Conservation (phyloP, 169 alveolate species). For the Plasmodium vinckei region DNA sequence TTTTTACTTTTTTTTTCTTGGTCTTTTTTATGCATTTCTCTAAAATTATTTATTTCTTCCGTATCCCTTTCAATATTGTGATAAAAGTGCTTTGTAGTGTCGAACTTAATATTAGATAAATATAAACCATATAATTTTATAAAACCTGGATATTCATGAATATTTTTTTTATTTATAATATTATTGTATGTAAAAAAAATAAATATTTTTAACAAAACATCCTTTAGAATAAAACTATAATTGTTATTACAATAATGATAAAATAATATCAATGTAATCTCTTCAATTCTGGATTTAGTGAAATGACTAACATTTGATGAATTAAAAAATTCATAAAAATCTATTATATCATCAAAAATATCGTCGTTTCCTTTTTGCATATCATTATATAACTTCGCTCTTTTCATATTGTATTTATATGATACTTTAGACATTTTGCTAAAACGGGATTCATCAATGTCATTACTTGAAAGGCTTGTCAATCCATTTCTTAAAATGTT, state of each 20-base stretch:
- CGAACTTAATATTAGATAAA: conserved; percentile 3
- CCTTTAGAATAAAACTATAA: conserved; percentile 4
- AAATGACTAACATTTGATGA: not conserved
- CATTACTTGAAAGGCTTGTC: conserved; percentile 12
- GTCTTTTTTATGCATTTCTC: not conserved
- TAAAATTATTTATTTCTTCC: not conserved
- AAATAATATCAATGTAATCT: conserved; percentile 38
- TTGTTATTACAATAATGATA: conserved; percentile 26
- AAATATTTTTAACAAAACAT: conserved; percentile 18
- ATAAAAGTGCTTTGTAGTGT: conserved; percentile 8
- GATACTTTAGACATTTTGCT: not conserved
- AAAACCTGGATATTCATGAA: conserved; percentile 11
- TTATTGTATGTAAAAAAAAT: conserved; percentile 45
- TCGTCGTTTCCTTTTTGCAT: conserved; percentile 10
- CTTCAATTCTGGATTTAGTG: conserved; percentile 8
- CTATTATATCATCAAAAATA: conserved; percentile 16
- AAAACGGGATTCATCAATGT: not conserved
- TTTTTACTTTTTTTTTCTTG: not conserved
- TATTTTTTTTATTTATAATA: conserved; percentile 39
- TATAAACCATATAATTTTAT: conserved; percentile 35
- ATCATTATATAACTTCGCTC: conserved; percentile 29
- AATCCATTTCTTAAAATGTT: conserved; percentile 3
- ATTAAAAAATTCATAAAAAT: conserved; percentile 32
- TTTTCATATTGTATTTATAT: conserved; percentile 2
- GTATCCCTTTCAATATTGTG: conserved; percentile 43